These are phyloP conservation scores for Talaromyces sp. DNA, from an alignment of 2,329 filamentous ascomycete species.

Conservation along the genomic window DNA sequence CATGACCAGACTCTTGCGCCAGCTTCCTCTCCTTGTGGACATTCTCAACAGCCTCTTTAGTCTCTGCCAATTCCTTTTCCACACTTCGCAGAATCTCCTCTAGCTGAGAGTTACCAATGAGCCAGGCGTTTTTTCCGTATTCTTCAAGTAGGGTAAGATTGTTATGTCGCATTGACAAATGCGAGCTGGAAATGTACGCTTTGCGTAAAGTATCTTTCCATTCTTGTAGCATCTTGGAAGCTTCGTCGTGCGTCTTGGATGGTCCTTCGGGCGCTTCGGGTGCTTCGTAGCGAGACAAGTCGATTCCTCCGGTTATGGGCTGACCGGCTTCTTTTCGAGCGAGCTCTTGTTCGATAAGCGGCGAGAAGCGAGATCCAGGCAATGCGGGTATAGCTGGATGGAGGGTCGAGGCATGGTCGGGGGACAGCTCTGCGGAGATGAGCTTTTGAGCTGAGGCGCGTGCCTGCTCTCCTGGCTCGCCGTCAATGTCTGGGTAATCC, in stretches of 20 bases:
- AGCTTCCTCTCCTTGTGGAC: slow-evolving; percentile 69
- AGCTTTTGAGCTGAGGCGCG: slow-evolving; percentile 67
- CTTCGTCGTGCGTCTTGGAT: slow-evolving; percentile 30
- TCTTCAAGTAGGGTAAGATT: slow-evolving; percentile 73
- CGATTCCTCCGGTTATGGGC: slow-evolving; percentile 64
- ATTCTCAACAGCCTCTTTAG: slow-evolving; percentile 68
- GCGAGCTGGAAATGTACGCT: slow-evolving; percentile 59
- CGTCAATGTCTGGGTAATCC: slow-evolving; percentile 69
- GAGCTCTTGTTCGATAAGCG: slow-evolving; percentile 67
- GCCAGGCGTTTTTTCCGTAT: slow-evolving; percentile 87
- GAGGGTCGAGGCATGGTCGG: slow-evolving; percentile 49
- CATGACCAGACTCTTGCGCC: slow-evolving; percentile 68
- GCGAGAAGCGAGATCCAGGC: slow-evolving; percentile 59
- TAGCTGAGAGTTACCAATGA: slow-evolving; percentile 76
- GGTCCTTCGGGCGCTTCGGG: slow-evolving; percentile 58
- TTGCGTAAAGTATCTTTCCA: slow-evolving; percentile 55
- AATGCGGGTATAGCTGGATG: slow-evolving; percentile 61
- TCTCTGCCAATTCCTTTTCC: slow-evolving; percentile 71
- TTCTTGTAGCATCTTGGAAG: slow-evolving; percentile 38
- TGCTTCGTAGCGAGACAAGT: slow-evolving; percentile 79
- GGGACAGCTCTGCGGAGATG: slow-evolving; percentile 64
- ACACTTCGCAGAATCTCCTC: slow-evolving; percentile 68
- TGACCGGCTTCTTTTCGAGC: slow-evolving; percentile 61
- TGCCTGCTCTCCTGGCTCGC: slow-evolving; percentile 60
- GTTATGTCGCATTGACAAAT: slow-evolving; percentile 56